Base-by-base conservation (phyloP, 2,329 filamentous ascomycete genomes). In the Fusarium lateritium region DNA sequence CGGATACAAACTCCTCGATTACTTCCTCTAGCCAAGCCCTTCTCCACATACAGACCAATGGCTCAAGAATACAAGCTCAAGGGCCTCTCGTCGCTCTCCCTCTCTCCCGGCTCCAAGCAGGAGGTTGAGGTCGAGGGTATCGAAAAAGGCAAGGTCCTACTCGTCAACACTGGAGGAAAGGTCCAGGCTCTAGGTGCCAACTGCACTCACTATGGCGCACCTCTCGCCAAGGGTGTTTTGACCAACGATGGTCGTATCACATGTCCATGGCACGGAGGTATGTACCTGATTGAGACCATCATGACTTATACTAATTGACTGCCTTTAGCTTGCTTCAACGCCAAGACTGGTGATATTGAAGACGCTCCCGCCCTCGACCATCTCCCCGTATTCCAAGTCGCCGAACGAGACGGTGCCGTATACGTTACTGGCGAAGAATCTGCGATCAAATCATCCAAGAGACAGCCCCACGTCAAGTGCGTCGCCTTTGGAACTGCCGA, bases 201-300 rank as follows among this genome's bases (percentile, higher is more conserved):
- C 72, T 99, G 96, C 79, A 92, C 89, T 11, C 95, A 98, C 81
- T 98, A 97, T 78, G 95, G 96, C 34, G 96, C 95, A 40, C 96
- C 96, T 15, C 82, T 99, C 69, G 89, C 90, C 54, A 94, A 95
- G 72, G 96, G 96, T 55, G 90, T 98, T 9, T 81, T 99, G 67
- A 93, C 93, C 9, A 88, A 89, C 4, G 90, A 92, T 71, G 96
- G 96, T 7, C 87, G 94, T 51, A 81, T 99, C 66, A 97, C 93
- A 8, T 99, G 96, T 79, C 94, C 95, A 5, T 98, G 96, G 96
- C 95, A 98, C 78, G 95, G 95, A 83, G 94, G 93, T 96, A 78
- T 70, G 85, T 79, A 24, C 26, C 50, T n/a, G 17, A 15, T 33
- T n/a, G 6, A 26, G n/a, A n/a, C 13, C 26, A 42, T 56, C 36